Conservation (phyloP, 192 early-diverging fungal species). For the Funneliformis mosseae region DNA sequence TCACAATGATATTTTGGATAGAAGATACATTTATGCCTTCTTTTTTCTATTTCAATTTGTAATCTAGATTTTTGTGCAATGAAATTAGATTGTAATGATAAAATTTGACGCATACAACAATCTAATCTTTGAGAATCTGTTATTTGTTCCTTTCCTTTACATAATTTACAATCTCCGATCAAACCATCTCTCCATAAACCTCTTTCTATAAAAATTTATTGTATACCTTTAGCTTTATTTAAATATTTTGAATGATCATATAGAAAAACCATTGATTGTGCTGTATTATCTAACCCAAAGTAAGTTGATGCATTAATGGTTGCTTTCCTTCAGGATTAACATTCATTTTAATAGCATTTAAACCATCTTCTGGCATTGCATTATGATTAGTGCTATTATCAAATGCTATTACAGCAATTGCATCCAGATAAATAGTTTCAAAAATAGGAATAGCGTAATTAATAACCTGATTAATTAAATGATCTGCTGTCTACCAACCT, state of each 20-base stretch:
- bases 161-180: no score
- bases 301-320: conserved; percentile 22
- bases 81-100: no score
- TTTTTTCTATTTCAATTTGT: no score
- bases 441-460: conserved; percentile 21
- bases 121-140: no score
- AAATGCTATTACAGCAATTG: background rate
- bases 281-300: background rate
- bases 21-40: no score
- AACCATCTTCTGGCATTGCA: conserved; percentile 21
- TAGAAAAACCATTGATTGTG: background rate
- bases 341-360: conserved; percentile 36
- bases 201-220: no score
- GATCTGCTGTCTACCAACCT: conserved; percentile 1
- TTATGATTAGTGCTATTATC: background rate
- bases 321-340: conserved; percentile 32
- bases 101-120: no score
- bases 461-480: conserved; percentile 8
- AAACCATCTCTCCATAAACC: no score
- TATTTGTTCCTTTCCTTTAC: no score
- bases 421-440: background rate
- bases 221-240: no score
- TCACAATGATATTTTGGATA: no score
- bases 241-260: no score
- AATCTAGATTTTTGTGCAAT: conserved; percentile 37